These are phyloP conservation scores for Puccinia horiana DNA, from an alignment of 1,284 basidiomycete species.

Conservation along the genomic window DNA sequence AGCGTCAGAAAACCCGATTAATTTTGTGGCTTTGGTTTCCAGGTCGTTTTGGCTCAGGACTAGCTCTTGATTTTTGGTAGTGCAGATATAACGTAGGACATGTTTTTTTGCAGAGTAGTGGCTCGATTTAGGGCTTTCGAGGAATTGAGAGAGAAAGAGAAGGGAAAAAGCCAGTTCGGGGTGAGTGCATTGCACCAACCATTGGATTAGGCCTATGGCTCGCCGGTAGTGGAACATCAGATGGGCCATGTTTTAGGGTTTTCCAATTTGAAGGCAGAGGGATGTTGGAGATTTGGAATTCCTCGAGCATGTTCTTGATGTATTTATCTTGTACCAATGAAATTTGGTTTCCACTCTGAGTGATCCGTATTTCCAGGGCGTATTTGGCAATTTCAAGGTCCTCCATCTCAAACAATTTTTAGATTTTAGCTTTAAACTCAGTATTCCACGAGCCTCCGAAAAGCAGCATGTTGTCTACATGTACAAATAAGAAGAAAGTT, in stretches of 20 bases:
- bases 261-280: background rate
- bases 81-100: background rate
- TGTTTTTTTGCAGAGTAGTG: no score
- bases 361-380: background rate
- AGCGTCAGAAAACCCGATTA: conserved; percentile 7
- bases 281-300: background rate
- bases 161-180: no score
- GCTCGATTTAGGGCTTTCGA: no score
- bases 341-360: background rate
- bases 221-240: background rate
- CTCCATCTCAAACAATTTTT: conserved; percentile 19
- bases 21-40: background rate
- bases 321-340: background rate
- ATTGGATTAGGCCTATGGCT: background rate
- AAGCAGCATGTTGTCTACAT: background rate
- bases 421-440: conserved; percentile 23
- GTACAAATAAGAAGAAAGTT: background rate
- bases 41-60: background rate
- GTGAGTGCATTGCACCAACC: no score
- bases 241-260: background rate
- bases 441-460: background rate
- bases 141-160: no score
- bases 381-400: background rate
- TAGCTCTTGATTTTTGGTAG: background rate
- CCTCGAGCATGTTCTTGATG: background rate